Evolutionary conservation across 768 basidiomycete species (phyloP).

Genomic region (Collybia sordida): DNA sequence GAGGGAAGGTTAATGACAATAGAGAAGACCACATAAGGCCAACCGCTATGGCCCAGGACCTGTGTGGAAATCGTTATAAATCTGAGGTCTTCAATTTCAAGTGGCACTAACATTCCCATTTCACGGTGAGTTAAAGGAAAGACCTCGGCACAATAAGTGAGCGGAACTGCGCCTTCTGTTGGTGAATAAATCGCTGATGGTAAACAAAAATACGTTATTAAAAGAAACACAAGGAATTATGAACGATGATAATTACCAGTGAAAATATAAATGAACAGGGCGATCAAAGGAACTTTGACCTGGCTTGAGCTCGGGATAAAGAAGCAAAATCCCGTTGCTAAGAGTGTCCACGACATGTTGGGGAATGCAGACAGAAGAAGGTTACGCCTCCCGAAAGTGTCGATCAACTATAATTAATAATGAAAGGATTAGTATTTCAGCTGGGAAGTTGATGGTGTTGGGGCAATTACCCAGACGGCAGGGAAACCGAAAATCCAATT

Average conservation of each 20-base stretch:
- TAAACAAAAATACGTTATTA: not conserved
- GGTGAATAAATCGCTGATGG: conserved; percentile 66
- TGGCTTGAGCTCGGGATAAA: conserved; percentile 36
- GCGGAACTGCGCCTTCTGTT: conserved; percentile 90
- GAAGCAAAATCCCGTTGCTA: conserved; percentile 77
- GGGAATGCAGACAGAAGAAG: conserved; percentile 80
- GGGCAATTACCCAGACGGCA: conserved; percentile 49
- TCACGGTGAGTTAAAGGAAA: conserved; percentile 84
- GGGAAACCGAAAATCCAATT: conserved; percentile 70
- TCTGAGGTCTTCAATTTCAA: conserved; percentile 24
- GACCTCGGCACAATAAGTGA: conserved; percentile 88
- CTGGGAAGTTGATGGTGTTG: conserved; percentile 11
- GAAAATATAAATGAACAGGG: conserved; percentile 43
- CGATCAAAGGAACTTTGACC: conserved; percentile 43
- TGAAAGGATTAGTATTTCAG: conserved; percentile 5
- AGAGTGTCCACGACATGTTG: conserved; percentile 72
- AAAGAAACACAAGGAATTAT: not conserved
- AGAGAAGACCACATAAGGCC: conserved; percentile 53
- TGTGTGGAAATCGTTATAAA: conserved; percentile 23
- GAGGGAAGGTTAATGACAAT: conserved; percentile 60
- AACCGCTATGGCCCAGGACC: conserved; percentile 57
- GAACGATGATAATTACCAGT: conserved; percentile 30
- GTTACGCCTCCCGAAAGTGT: conserved; percentile 77
- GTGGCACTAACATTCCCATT: conserved; percentile 46
- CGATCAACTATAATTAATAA: conserved; percentile 44